phyloP scores from a whole-genome alignment of 768 basidiomycete species.

The Scleroderma citrinum region DNA sequence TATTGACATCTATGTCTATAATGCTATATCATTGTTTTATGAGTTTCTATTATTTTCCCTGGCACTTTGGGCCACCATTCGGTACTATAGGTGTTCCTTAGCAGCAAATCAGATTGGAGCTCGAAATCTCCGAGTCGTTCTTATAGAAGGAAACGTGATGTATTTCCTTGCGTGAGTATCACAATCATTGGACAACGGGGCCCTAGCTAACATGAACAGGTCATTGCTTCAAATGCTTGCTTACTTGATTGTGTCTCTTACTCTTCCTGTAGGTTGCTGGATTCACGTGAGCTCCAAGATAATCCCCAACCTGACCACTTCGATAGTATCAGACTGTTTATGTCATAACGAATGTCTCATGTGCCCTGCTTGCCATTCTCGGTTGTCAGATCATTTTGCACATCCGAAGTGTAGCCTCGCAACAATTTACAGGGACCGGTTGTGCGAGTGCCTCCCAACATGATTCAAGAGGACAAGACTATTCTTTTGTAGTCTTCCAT shows the following conservation, averaged over 20 bases:
- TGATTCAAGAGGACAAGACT: too few species aligned
- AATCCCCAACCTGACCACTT: too few species aligned
- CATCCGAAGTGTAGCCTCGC: background rate
- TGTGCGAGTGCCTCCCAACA: too few species aligned
- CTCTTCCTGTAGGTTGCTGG: background rate
- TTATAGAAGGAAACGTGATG: background rate
- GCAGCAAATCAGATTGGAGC: background rate
- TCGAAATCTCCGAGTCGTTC: background rate
- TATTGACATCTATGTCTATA: background rate
- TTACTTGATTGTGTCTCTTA: background rate
- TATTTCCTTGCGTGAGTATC: background rate
- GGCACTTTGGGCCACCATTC: background rate
- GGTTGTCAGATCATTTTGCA: background rate
- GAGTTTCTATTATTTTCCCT: background rate
- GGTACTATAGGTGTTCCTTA: background rate
- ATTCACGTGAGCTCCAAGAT: too few species aligned
- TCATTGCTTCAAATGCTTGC: background rate
- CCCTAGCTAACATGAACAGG: background rate
- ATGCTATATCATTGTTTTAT: background rate
- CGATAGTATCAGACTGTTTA: background rate
- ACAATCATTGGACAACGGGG: background rate
- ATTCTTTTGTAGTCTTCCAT: background rate
- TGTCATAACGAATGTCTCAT: background rate
- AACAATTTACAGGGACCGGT: too few species aligned
- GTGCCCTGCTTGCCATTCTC: background rate